phyloP scores from a whole-genome alignment of 202 grass and related monocot species.

The Setaria viridis region DNA sequence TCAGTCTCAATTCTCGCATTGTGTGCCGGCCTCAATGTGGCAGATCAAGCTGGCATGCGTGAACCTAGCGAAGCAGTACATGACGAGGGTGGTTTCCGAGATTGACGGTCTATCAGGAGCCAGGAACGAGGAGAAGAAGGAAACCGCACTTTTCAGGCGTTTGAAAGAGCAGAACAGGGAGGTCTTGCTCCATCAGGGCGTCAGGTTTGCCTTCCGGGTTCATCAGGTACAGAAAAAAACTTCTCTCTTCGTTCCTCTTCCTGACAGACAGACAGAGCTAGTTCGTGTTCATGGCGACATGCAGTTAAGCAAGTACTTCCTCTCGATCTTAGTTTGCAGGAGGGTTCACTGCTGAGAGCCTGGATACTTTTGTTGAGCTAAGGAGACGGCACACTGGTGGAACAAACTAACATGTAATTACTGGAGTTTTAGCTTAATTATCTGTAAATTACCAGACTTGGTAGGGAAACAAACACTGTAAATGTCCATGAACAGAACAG shows the following conservation, averaged over 20 bases:
- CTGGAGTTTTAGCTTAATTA: background rate
- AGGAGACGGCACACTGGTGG: slow-evolving; percentile 45
- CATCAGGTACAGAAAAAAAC: slow-evolving; percentile 48
- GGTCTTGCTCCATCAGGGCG: slow-evolving; percentile 72
- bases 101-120: slow-evolving; percentile 51
- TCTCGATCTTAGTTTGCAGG: slow-evolving; percentile 56
- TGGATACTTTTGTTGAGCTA: slow-evolving; percentile 67
- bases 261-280: background rate
- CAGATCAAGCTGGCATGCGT: slow-evolving; percentile 78
- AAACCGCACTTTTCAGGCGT: background rate
- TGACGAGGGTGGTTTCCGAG: slow-evolving; percentile 64
- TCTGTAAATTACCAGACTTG: background rate
- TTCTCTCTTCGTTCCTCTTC: background rate
- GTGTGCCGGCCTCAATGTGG: background rate
- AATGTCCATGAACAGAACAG: background rate
- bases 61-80: slow-evolving; percentile 69
- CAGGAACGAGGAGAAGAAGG: slow-evolving; percentile 46
- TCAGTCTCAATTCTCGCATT: background rate
- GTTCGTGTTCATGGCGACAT: background rate
- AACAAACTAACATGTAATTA: slow-evolving; percentile 15
- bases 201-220: slow-evolving; percentile 72
- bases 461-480: background rate
- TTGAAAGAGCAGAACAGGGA: slow-evolving; percentile 65
- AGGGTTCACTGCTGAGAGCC: slow-evolving; percentile 63
- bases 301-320: background rate